These are phyloP conservation scores for Penicillium fimorum DNA, from an alignment of 495 filamentous ascomycete genomes.

Conservation along the genomic window DNA sequence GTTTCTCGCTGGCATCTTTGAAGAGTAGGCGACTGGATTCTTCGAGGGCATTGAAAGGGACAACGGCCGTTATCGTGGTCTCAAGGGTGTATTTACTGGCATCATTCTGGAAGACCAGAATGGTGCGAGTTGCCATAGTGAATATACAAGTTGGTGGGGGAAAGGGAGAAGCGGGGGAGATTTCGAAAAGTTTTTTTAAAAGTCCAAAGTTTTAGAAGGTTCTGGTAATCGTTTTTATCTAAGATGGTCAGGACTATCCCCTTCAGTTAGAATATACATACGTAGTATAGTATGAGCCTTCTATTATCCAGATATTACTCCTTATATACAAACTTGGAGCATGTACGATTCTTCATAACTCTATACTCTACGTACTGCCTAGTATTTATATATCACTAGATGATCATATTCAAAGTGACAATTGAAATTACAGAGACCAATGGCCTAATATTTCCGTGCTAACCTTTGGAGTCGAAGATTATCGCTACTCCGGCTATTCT, in stretches of 20 bases:
- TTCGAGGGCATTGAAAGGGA: constrained; percentile 44
- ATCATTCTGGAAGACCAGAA: constrained; percentile 55
- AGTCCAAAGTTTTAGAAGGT: too few relatives aligned
- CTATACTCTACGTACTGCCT: too few relatives aligned
- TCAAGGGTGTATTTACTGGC: constrained; percentile 45
- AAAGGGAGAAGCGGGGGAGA: not conserved
- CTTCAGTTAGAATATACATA: too few relatives aligned
- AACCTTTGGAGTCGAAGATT: not conserved
- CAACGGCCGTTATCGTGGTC: constrained; percentile 43
- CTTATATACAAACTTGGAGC: too few relatives aligned
- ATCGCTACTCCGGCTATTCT: constrained; percentile 21
- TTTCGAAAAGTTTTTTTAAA: too few relatives aligned
- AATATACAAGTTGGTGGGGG: not conserved
- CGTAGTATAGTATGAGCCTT: too few relatives aligned
- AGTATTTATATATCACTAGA: too few relatives aligned
- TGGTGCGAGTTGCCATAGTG: constrained; percentile 35
- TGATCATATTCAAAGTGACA: not conserved
- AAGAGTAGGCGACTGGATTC: constrained; percentile 48
- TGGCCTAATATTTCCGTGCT: not conserved
- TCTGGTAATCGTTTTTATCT: too few relatives aligned
- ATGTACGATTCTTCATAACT: too few relatives aligned
- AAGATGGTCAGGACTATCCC: too few relatives aligned
- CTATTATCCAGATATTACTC: too few relatives aligned
- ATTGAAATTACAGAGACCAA: not conserved
- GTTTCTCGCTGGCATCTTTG: constrained; percentile 45